phyloP scores from a whole-genome alignment of 2,329 filamentous ascomycete genomes.

The Sporothrix inflata region DNA sequence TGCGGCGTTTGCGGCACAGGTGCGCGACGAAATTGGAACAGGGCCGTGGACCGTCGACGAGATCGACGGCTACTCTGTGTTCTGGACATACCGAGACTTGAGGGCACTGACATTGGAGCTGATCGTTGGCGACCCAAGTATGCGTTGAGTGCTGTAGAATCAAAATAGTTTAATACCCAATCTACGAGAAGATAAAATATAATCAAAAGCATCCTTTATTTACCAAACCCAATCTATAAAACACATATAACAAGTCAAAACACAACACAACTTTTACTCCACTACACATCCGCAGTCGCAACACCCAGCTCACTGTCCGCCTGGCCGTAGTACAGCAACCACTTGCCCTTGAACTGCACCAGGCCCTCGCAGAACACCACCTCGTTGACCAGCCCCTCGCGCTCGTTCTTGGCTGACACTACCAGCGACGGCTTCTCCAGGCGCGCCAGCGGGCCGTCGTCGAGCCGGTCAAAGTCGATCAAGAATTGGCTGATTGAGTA shows the following conservation, averaged over 20 bases:
- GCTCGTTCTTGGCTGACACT: conserved; percentile 20
- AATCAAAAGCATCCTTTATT: neutral
- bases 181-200: neutral
- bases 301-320: conserved; percentile 29
- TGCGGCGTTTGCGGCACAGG: neutral
- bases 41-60: conserved; percentile 25
- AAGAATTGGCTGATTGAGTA: conserved; percentile 30
- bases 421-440: conserved; percentile 10
- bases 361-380: conserved; percentile 16
- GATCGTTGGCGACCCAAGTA: conserved; percentile 9
- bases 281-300: conserved; percentile 22
- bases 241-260: neutral
- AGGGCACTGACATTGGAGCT: conserved; percentile 21
- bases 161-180: neutral
- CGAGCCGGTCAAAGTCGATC: conserved; percentile 18
- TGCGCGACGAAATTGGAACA: conserved; percentile 12
- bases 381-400: conserved; percentile 4
- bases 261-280: neutral
- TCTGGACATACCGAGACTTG: conserved; percentile 27
- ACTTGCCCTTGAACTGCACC: conserved; percentile 25
- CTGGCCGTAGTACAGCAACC: conserved; percentile 30
- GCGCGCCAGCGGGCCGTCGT: conserved; percentile 2
- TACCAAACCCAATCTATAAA: neutral
- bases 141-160: neutral
- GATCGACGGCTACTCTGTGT: conserved; percentile 29